Percentiles rank a stretch among this genome's conserved stretches.
phyloP scores from a whole-genome alignment of 2,329 filamentous ascomycete genomes.

The Trichocomaceae sp. region DNA sequence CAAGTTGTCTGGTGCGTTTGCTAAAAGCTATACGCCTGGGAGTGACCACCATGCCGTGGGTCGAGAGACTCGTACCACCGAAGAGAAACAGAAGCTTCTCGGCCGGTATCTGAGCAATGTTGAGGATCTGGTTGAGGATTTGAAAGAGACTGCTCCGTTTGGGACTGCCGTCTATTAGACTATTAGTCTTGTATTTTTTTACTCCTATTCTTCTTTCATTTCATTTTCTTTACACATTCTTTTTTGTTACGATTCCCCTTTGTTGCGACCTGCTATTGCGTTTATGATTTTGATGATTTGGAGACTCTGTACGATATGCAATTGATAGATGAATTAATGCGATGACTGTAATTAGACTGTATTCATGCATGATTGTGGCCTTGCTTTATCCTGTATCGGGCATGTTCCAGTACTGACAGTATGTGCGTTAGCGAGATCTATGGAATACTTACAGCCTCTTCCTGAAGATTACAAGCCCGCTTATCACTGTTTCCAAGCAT shows the following conservation, averaged over 20 bases:
- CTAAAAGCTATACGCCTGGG: slow-evolving; percentile 30
- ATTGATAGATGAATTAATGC: not conserved
- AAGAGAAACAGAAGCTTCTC: slow-evolving; percentile 75
- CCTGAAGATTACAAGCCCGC: too few relatives aligned
- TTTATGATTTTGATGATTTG: slow-evolving; percentile 7
- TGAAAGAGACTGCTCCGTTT: slow-evolving; percentile 72
- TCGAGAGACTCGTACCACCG: slow-evolving; percentile 56
- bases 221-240: not conserved
- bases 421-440: too few relatives aligned
- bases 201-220: not conserved
- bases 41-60: slow-evolving; percentile 18
- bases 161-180: slow-evolving; percentile 45
- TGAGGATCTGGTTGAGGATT: slow-evolving; percentile 75
- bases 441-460: too few relatives aligned
- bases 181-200: slow-evolving; percentile 19
- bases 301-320: slow-evolving; percentile 13
- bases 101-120: slow-evolving; percentile 74
- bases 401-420: too few relatives aligned
- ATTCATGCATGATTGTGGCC: not conserved
- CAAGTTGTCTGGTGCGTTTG: slow-evolving; percentile 58
- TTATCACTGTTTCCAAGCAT: too few relatives aligned
- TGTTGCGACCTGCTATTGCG: slow-evolving; percentile 5
- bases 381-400: too few relatives aligned
- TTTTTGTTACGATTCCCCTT: slow-evolving; percentile 13
- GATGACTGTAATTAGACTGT: not conserved